Conservation (phyloP, 164 flowering plant species). For the Macadamia integrifolia region DNA sequence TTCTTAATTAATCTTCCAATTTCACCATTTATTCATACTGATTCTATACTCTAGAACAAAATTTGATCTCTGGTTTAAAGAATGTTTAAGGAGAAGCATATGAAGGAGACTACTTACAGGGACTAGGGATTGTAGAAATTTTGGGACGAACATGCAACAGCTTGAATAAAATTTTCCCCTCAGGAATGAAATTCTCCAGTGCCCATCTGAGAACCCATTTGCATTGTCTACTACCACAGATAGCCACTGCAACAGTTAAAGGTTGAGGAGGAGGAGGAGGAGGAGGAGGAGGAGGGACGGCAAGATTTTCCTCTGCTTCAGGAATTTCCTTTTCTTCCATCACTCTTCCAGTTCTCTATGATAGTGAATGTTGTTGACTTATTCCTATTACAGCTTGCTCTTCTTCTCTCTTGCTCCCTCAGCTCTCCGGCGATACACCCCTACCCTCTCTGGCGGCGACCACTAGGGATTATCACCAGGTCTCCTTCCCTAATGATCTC, state of each 20-base stretch:
- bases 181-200: slow-evolving; percentile 58
- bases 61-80: too few relatives aligned
- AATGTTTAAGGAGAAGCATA: too few relatives aligned
- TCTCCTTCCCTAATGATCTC: too few relatives aligned
- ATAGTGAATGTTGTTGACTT: too few relatives aligned
- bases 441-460: too few relatives aligned
- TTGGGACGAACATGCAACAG: slow-evolving; percentile 55
- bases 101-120: slow-evolving; percentile 37
- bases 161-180: slow-evolving; percentile 50
- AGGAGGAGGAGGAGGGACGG: slow-evolving; percentile 10
- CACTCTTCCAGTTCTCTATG: slow-evolving; percentile 4
- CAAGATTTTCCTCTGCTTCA: slow-evolving; percentile 21
- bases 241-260: slow-evolving; percentile 48
- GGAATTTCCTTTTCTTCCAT: slow-evolving; percentile 33
- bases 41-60: too few relatives aligned
- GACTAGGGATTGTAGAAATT: slow-evolving; percentile 49
- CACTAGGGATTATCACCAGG: too few relatives aligned
- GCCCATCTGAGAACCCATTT: slow-evolving; percentile 70
- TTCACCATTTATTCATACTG: too few relatives aligned
- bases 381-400: too few relatives aligned
- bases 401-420: too few relatives aligned
- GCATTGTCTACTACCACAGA: slow-evolving; percentile 54
- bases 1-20: too few relatives aligned
- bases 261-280: slow-evolving; percentile 10
- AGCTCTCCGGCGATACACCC: too few relatives aligned